These are phyloP conservation scores for Davidsoniella australis DNA, from an alignment of 2,329 filamentous ascomycete species.

Conservation along the genomic window DNA sequence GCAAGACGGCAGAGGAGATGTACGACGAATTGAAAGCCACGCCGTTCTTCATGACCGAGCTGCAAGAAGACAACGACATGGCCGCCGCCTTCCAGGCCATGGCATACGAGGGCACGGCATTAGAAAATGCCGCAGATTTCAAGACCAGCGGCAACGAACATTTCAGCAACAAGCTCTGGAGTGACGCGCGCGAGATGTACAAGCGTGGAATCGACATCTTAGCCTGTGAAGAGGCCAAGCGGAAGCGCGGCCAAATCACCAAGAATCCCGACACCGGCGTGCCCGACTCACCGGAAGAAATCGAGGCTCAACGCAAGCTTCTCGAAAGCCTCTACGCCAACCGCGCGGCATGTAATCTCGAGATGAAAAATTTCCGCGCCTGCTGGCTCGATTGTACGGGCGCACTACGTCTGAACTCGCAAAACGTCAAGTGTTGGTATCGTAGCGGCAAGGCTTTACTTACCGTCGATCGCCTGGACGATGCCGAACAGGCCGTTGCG, in stretches of 20 bases:
- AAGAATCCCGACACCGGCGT: slow-evolving; percentile 17
- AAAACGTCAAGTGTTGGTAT: slow-evolving; percentile 82
- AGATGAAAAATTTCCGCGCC: slow-evolving; percentile 73
- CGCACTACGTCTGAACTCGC: slow-evolving; percentile 60
- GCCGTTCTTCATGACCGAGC: slow-evolving; percentile 90
- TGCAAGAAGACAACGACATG: slow-evolving; percentile 61
- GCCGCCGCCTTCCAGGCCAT: slow-evolving; percentile 78
- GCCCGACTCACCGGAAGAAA: slow-evolving; percentile 34
- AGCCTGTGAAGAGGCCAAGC: slow-evolving; percentile 41
- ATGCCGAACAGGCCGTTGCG: slow-evolving; percentile 65
- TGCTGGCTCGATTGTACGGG: slow-evolving; percentile 72
- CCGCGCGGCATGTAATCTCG: slow-evolving; percentile 75
- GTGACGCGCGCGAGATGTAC: slow-evolving; percentile 83
- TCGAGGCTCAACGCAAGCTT: slow-evolving; percentile 40
- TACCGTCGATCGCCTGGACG: slow-evolving; percentile 57
- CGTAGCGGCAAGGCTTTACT: slow-evolving; percentile 65
- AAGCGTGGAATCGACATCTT: slow-evolving; percentile 66
- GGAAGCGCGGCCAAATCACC: slow-evolving; percentile 24
- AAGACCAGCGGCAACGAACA: slow-evolving; percentile 85
- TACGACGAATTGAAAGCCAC: slow-evolving; percentile 40
- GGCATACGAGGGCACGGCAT: slow-evolving; percentile 78
- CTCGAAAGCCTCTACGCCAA: slow-evolving; percentile 72
- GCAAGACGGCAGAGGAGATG: slow-evolving; percentile 38
- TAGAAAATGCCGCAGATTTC: slow-evolving; percentile 70
- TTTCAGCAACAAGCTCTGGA: slow-evolving; percentile 56